phyloP scores from a whole-genome alignment of 2,329 filamentous ascomycete genomes.

The Spiromastix sp. region DNA sequence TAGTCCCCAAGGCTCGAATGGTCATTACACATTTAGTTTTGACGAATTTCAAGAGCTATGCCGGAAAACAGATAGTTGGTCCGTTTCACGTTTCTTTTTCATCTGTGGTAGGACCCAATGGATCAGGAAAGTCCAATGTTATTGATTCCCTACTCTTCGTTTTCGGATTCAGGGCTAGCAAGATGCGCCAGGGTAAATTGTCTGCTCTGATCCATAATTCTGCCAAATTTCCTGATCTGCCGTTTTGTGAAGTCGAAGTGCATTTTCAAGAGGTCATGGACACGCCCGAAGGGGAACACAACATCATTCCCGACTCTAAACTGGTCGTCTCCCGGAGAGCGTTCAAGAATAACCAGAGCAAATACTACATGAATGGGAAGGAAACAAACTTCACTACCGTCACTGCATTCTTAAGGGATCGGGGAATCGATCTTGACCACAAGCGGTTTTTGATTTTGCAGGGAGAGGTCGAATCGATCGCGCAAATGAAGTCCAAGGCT shows the following conservation, averaged over 20 bases:
- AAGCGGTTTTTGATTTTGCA: slow-evolving; percentile 97
- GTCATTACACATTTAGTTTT: slow-evolving; percentile 88
- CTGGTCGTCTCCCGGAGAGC: slow-evolving; percentile 83
- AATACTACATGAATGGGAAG: slow-evolving; percentile 90
- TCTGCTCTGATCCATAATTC: slow-evolving; percentile 98
- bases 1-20: slow-evolving; percentile 70
- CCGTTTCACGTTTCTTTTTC: slow-evolving; percentile 97
- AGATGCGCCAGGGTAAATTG: slow-evolving; percentile 98
- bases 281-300: slow-evolving; percentile 61
- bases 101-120: slow-evolving; percentile 94
- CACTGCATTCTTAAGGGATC: slow-evolving; percentile 72
- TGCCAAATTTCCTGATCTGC: slow-evolving; percentile 70
- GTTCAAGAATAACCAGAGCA: slow-evolving; percentile 97
- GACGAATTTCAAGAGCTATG: slow-evolving; percentile 98
- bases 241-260: slow-evolving; percentile 90
- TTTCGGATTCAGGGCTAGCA: slow-evolving; percentile 97
- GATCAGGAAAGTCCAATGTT: slow-evolving; percentile 96
- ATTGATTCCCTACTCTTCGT: slow-evolving; percentile 97
- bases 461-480: slow-evolving; percentile 96
- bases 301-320: slow-evolving; percentile 72
- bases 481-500: slow-evolving; percentile 98
- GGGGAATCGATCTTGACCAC: slow-evolving; percentile 91
- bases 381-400: slow-evolving; percentile 88
- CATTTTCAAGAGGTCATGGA: slow-evolving; percentile 96
- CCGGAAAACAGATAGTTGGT: slow-evolving; percentile 85